Conservation (phyloP, 2,329 filamentous ascomycete species). For the Lachnellula occidentalis region DNA sequence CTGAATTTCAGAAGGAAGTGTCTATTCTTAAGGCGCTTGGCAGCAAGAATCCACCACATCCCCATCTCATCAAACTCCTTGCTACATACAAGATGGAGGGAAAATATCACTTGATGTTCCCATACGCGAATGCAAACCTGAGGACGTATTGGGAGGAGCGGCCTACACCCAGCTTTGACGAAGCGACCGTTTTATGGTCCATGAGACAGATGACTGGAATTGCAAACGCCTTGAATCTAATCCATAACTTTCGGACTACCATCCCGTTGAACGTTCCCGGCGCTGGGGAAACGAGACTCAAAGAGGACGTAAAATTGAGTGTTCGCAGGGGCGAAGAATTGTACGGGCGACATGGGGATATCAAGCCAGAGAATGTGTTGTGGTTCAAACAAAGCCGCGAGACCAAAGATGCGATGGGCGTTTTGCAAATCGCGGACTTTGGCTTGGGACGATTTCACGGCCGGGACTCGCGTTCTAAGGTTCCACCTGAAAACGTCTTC, state of each 20-base stretch:
- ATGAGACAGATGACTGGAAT: slow-evolving; percentile 29
- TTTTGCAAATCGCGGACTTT: slow-evolving; percentile 31
- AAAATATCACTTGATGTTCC: slow-evolving; percentile 30
- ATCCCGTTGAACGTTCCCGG: slow-evolving; percentile 2
- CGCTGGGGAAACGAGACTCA: slow-evolving; percentile 1
- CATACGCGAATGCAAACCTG: slow-evolving; percentile 25
- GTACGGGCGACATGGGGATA: slow-evolving; percentile 32
- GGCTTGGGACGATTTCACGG: slow-evolving; percentile 32
- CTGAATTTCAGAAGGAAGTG: slow-evolving; percentile 16
- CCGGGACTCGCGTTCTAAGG: slow-evolving; percentile 28
- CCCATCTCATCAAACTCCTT: slow-evolving; percentile 27
- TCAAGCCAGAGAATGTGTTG: slow-evolving; percentile 36
- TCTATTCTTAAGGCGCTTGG: slow-evolving; percentile 11
- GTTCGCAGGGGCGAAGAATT: slow-evolving; percentile 12
- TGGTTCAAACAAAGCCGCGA: slow-evolving; percentile 17
- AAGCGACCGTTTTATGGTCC: slow-evolving; percentile 22
- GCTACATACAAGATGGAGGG: slow-evolving; percentile 23
- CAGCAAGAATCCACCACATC: slow-evolving; percentile 7
- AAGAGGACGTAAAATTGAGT: slow-evolving; percentile 2
- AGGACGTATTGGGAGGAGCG: slow-evolving; percentile 24
- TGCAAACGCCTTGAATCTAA: slow-evolving; percentile 17
- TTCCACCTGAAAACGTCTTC: slow-evolving; percentile 12
- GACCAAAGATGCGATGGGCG: slow-evolving; percentile 7
- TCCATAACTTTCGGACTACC: slow-evolving; percentile 24
- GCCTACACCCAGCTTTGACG: slow-evolving; percentile 10